phyloP scores from a whole-genome alignment of 2,329 filamentous ascomycete species.

The Pestalotiopsis sp. region DNA sequence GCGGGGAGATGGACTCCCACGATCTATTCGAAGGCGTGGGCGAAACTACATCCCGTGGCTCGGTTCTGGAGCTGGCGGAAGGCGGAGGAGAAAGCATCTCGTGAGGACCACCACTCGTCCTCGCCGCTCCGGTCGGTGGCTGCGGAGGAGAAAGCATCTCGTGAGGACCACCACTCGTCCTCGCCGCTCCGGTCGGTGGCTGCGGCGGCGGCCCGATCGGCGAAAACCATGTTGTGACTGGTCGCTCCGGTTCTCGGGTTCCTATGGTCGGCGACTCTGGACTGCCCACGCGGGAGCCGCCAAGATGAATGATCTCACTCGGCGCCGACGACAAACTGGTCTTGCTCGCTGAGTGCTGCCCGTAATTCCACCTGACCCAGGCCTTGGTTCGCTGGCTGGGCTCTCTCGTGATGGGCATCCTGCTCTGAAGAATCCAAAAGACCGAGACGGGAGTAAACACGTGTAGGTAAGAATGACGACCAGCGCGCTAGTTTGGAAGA shows the following conservation, averaged over 20 bases:
- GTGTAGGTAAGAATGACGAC: not conserved
- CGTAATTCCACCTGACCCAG: constrained; percentile 16
- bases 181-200: constrained; percentile 3
- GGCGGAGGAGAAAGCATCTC: not conserved
- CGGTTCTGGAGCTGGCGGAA: not conserved
- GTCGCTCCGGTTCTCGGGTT: not conserved
- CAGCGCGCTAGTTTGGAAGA: not conserved
- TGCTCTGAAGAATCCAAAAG: not conserved
- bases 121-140: constrained; percentile 3
- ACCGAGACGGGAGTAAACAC: not conserved
- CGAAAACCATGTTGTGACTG: constrained; percentile 9
- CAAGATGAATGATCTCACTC: constrained; percentile 15
- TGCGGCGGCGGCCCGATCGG: not conserved
- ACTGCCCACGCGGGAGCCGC: constrained; percentile 12
- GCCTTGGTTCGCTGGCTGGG: constrained; percentile 15
- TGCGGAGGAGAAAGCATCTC: constrained; percentile 4
- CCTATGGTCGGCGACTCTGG: constrained; percentile 5
- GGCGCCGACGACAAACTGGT: not conserved
- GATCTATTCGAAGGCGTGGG: not conserved
- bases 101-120: not conserved
- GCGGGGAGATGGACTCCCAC: not conserved
- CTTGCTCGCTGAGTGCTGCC: not conserved
- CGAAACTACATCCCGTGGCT: constrained; percentile 1
- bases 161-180: not conserved
- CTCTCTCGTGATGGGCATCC: constrained; percentile 14